Conservation (phyloP, 2,329 filamentous ascomycete species). For the Lecanicillium sp. region DNA sequence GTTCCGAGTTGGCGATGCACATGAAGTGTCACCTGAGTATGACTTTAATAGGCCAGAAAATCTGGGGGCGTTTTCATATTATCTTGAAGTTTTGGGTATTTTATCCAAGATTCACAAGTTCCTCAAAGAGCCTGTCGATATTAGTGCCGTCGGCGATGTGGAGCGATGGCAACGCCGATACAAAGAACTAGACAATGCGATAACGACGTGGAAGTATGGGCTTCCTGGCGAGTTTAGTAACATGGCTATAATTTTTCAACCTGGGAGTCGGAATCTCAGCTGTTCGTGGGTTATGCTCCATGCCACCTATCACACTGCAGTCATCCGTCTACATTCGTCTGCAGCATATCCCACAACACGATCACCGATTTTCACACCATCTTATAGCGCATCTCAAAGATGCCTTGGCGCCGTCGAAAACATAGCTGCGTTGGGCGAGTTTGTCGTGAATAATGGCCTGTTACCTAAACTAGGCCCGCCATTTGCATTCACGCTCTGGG, state of each 20-base stretch:
- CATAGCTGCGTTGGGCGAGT: slow-evolving; percentile 69
- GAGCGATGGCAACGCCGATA: slow-evolving; percentile 86
- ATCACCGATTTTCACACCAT: slow-evolving; percentile 82
- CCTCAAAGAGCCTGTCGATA: slow-evolving; percentile 81
- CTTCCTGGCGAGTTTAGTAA: slow-evolving; percentile 79
- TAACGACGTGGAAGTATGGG: slow-evolving; percentile 76
- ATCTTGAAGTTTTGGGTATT: slow-evolving; percentile 82
- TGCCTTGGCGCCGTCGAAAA: slow-evolving; percentile 79
- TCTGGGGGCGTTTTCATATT: slow-evolving; percentile 79
- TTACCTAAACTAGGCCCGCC: slow-evolving; percentile 77
- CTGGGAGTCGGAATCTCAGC: slow-evolving; percentile 61
- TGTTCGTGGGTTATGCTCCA: slow-evolving; percentile 89
- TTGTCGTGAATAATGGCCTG: slow-evolving; percentile 66
- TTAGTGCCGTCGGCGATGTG: slow-evolving; percentile 73
- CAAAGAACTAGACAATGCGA: slow-evolving; percentile 70
- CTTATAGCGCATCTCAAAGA: slow-evolving; percentile 74
- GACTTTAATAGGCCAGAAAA: slow-evolving; percentile 66
- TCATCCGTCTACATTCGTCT: slow-evolving; percentile 85
- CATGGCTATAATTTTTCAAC: slow-evolving; percentile 68
- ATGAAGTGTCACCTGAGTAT: slow-evolving; percentile 44
- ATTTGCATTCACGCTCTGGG: slow-evolving; percentile 90
- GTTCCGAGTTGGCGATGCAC: slow-evolving; percentile 52
- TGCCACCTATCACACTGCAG: slow-evolving; percentile 79
- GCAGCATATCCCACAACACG: slow-evolving; percentile 86
- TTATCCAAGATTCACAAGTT: slow-evolving; percentile 83